phyloP scores from a whole-genome alignment of 1,284 basidiomycete species.

The Macrocybe sp. region DNA sequence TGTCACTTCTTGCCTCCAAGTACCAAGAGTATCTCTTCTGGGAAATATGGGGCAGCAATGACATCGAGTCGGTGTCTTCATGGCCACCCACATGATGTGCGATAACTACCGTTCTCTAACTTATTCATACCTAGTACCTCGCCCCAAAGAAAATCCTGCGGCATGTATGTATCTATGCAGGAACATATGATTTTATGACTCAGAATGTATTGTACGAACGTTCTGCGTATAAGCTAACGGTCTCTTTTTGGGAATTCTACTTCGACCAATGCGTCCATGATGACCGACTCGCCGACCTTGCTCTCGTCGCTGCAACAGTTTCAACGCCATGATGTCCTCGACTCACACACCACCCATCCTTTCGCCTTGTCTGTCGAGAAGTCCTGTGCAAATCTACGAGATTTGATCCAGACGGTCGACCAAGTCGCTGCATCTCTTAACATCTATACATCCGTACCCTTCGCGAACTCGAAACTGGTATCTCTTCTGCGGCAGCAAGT shows the following conservation, averaged over 20 bases:
- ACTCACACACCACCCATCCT: constrained; percentile 38
- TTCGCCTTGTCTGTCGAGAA: constrained; percentile 42
- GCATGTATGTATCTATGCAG: neutral
- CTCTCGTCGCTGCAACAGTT: constrained; percentile 40
- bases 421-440: constrained; percentile 50
- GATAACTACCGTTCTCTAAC: constrained; percentile 2
- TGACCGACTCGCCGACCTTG: constrained; percentile 15
- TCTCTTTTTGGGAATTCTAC: neutral
- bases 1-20: too few relatives aligned
- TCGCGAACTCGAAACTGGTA: constrained; percentile 59
- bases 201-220: too few relatives aligned
- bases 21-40: constrained; percentile 14
- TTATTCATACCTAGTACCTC: neutral
- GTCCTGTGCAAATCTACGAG: constrained; percentile 38
- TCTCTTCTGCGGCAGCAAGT: constrained; percentile 64
- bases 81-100: constrained; percentile 31
- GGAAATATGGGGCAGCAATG: constrained; percentile 24
- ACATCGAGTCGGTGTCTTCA: constrained; percentile 11
- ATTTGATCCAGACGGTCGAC: constrained; percentile 45
- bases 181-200: neutral
- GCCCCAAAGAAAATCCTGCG: too few relatives aligned
- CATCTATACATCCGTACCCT: constrained; percentile 40
- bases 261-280: neutral
- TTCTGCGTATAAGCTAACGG: neutral
- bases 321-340: constrained; percentile 30